Evolutionary conservation across 805 yeast genomes (phyloP).

Genomic region (Ogataea haglerorum): DNA sequence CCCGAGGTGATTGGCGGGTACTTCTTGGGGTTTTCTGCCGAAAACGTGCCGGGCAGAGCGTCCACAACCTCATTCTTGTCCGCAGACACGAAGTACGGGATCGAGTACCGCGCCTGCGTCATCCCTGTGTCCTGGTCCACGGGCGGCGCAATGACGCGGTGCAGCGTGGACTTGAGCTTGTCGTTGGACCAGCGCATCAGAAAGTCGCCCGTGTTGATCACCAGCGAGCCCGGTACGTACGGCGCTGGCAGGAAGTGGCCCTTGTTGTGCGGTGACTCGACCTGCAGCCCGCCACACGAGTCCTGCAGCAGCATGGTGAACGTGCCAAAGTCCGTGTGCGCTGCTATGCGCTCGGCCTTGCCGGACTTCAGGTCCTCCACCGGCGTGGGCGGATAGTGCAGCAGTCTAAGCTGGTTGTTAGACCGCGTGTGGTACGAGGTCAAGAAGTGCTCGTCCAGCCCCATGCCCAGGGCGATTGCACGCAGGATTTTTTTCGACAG

Average conservation of each 20-base stretch:
- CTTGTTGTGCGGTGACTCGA: constrained; percentile 29
- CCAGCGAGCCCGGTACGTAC: constrained; percentile 30
- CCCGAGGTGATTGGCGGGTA: constrained; percentile 23
- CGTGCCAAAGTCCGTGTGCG: constrained; percentile 39
- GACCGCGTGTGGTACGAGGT: constrained; percentile 25
- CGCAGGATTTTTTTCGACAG: constrained; percentile 28
- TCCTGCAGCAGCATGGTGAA: constrained; percentile 37
- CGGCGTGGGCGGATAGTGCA: constrained; percentile 34
- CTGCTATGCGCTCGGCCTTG: constrained; percentile 36
- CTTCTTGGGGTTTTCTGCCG: constrained; percentile 15
- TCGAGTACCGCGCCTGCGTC: constrained; percentile 26
- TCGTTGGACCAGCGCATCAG: constrained; percentile 39
- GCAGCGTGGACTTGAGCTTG: constrained; percentile 36
- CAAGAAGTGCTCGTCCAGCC: constrained; percentile 28
- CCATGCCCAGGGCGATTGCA: constrained; percentile 32
- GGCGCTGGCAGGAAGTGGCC: constrained; percentile 33
- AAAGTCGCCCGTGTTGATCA: constrained; percentile 40
- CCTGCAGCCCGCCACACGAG: constrained; percentile 37
- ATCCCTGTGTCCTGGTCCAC: constrained; percentile 14
- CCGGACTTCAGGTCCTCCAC: constrained; percentile 27
- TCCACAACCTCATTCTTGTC: constrained; percentile 17
- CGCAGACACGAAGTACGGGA: constrained; percentile 30
- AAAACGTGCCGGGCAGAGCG: constrained; percentile 22
- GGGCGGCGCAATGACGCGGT: constrained; percentile 35
- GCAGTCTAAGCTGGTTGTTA: constrained; percentile 30